Evolutionary conservation across 257 asterid genomes (phyloP).

Genomic region (Parsonsia alboflavescens): DNA sequence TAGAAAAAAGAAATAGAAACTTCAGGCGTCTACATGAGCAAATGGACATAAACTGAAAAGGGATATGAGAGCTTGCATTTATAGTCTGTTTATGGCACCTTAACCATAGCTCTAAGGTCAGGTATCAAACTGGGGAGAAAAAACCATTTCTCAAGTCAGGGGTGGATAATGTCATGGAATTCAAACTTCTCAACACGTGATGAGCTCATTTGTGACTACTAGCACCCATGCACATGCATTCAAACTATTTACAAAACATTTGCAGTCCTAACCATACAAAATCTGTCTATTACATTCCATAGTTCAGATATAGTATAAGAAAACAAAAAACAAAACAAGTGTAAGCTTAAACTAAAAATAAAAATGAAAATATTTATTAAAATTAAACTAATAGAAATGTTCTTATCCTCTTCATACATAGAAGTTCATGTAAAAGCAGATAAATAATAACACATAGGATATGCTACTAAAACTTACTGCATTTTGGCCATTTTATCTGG

Average conservation of each 20-base stretch:
- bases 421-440: no score
- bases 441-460: background rate
- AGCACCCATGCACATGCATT: background rate
- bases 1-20: background rate
- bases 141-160: background rate
- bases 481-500: constrained; percentile 79
- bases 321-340: background rate
- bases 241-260: background rate
- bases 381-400: background rate
- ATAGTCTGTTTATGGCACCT: background rate
- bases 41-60: background rate
- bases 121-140: background rate
- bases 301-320: background rate
- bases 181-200: background rate
- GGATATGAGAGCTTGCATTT: background rate
- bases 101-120: background rate
- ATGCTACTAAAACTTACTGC: constrained; percentile 58
- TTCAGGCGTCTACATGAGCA: background rate
- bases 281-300: background rate
- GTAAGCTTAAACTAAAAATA: background rate
- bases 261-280: background rate
- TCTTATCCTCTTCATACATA: background rate
- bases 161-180: background rate
- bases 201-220: background rate
- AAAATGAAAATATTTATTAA: background rate